Evolutionary conservation across 1,284 basidiomycete species (phyloP).

Genomic region (Golubevia pallescens): DNA sequence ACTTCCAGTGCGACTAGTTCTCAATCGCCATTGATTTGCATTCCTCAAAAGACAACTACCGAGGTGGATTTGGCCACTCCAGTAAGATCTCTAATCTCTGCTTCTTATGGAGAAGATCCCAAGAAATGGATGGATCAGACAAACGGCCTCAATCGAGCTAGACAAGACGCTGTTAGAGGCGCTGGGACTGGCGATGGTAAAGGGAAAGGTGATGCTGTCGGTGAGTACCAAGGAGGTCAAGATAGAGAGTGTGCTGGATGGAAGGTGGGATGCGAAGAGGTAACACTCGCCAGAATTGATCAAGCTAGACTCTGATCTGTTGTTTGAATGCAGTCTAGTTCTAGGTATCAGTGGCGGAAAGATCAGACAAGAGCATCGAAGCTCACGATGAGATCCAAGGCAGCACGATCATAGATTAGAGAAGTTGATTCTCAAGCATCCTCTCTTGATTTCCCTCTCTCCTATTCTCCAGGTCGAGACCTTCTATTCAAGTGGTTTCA

Average conservation of each 20-base stretch:
- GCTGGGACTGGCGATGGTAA: conserved; percentile 22
- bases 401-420: no score
- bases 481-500: conserved; percentile 62
- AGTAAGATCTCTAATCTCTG: conserved; percentile 39
- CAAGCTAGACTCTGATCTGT: no score
- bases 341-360: no score
- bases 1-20: neutral
- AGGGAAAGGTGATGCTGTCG: conserved; percentile 25
- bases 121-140: conserved; percentile 39
- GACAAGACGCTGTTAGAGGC: conserved; percentile 51
- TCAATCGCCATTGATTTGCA: conserved; percentile 26
- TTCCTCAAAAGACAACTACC: conserved; percentile 52
- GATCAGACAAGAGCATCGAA: no score
- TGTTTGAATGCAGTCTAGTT: no score
- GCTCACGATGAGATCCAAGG: no score
- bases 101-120: conserved; percentile 53
- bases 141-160: conserved; percentile 36
- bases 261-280: neutral
- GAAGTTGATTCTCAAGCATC: neutral
- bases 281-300: no score
- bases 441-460: neutral
- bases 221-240: conserved; percentile 7
- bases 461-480: conserved; percentile 24
- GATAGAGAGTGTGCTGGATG: neutral
- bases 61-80: conserved; percentile 53